Base-by-base conservation (phyloP, 2,329 filamentous ascomycete species). In the Tolypocladium ovalisporum region DNA sequence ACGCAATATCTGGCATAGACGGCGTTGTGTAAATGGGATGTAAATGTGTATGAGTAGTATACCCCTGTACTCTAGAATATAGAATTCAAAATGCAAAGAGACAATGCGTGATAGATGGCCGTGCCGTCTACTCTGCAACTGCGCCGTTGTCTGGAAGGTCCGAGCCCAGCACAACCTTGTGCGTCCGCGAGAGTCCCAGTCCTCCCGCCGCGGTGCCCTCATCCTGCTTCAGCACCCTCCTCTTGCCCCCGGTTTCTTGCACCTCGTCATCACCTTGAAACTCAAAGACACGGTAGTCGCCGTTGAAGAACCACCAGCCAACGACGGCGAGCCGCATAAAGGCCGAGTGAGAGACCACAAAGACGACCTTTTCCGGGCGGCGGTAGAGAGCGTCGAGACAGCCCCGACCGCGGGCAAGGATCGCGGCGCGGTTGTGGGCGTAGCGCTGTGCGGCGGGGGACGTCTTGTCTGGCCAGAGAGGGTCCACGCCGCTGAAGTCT, bases 311-410 rank as follows among this genome's bases (percentile, higher is more conserved):
- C 72, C 73, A 80, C 61, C 73, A 73, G 2, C 82, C 79, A 10
- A 75, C 77, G 9, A 87, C 77, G 10, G 77, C 82, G 3, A 75
- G 67, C n/a, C 84, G 72, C 60, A 88, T 63, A 66, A 87, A 88
- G 0, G 79, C 83, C 2, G 84, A 83, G 69, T 88, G 85, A 1
- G 80, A 81, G 4, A 88, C 83, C 0, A 88, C 84, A 12, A 85
- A 75, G 56, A 88, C 76, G 55, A 84, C 74, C 62, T 82, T 81
- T 69, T 88, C 84, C 0, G 79, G 77, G 0, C 84, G 75, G 15
- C 63, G 62, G 59, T 78, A 74, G 29, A 88, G 72, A 32, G 74
- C 72, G 36, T 71, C 69, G 1, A 87, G 73, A 47, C 75, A 76
- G 0, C 69, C 67, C 62, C 79, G 76, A 0, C 78, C 85, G 15